Evolutionary conservation across 2,329 filamentous ascomycete species (phyloP), one percentile per base, ranked within the genome.

Genomic region (Xylaria arbuscula): DNA sequence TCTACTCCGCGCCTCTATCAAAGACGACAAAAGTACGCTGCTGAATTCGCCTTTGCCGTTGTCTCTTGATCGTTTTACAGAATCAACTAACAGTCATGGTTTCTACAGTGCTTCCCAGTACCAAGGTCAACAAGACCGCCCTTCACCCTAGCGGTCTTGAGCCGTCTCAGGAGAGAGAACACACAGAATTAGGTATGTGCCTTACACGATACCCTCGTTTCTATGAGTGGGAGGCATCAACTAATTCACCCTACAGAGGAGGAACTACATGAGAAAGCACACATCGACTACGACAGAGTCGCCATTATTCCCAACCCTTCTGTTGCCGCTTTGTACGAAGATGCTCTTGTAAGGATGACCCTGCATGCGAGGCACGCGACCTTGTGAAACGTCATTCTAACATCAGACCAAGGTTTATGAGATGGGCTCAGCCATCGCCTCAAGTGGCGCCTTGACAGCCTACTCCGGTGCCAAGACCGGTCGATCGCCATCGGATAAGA

Each of bases 391-490:
- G 40, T 40, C 15, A 54, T 69, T 55, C 74, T 77, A 66, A 77
- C 67, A n/a, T 10, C 32, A n/a, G 40, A 11, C 57, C 17, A 69
- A 78, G 78, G 81, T 88, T 75, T 99, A 98, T 86, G 96, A 99
- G 85, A 96, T 93, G 67, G 96, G 96, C 78, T 97, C 95, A 64
- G 96, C 96, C 82, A 98, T 99, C 85, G 97, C 96, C 75, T 97
- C 94, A 34, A 93, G 91, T 76, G 96, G 96, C 81, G 96, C 96
- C 71, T 86, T 99, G 79, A 98, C 94, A 72, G 96, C 96, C 79
- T 99, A 98, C 88, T 98, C 96, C 55, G 96, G 96, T 78, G 93
- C 94, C 77, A 99, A 99, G 89, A 99, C 96, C 70, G 96, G 96
- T 71, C 94, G 96, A 74, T 99, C 96, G 70, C 96, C 96, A 28